Evolutionary conservation across 2,329 filamentous ascomycete genomes (phyloP).

Genomic region (Paecilomyces variotii): DNA sequence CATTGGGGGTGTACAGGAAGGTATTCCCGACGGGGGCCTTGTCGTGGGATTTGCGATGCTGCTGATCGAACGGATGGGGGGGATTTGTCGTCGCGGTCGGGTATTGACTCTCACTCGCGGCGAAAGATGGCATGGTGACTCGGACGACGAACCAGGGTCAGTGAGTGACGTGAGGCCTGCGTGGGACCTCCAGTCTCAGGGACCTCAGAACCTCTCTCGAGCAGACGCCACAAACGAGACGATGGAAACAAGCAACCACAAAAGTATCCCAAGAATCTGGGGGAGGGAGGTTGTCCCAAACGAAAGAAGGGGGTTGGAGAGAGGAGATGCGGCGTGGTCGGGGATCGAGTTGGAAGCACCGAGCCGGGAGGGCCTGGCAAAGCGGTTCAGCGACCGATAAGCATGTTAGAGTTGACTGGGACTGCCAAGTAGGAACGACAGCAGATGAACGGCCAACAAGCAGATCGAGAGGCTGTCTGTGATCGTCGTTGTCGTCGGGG

Average conservation of each 20-base stretch:
- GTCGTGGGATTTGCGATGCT: slow-evolving; percentile 35
- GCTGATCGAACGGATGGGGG: slow-evolving; percentile 32
- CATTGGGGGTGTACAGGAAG: slow-evolving; percentile 40
- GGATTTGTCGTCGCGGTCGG: slow-evolving; percentile 24
- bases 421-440: background rate
- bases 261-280: too few species aligned
- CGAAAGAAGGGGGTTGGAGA: background rate
- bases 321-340: slow-evolving; percentile 3
- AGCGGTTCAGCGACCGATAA: slow-evolving; percentile 15
- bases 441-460: background rate
- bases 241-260: background rate
- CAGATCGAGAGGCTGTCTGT: background rate
- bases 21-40: slow-evolving; percentile 38
- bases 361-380: slow-evolving; percentile 17
- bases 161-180: slow-evolving; percentile 24
- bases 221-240: background rate
- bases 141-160: slow-evolving; percentile 4
- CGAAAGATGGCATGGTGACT: slow-evolving; percentile 31
- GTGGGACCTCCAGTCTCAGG: slow-evolving; percentile 11
- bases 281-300: background rate
- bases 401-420: slow-evolving; percentile 14
- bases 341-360: slow-evolving; percentile 9
- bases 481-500: background rate
- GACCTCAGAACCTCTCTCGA: background rate
- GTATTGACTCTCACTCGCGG: slow-evolving; percentile 24